A percentile compares a stretch with the other conserved stretches of the same genome.
These are phyloP conservation scores for Mycena alexandri DNA, from an alignment of 768 basidiomycete species.

Conservation along the genomic window DNA sequence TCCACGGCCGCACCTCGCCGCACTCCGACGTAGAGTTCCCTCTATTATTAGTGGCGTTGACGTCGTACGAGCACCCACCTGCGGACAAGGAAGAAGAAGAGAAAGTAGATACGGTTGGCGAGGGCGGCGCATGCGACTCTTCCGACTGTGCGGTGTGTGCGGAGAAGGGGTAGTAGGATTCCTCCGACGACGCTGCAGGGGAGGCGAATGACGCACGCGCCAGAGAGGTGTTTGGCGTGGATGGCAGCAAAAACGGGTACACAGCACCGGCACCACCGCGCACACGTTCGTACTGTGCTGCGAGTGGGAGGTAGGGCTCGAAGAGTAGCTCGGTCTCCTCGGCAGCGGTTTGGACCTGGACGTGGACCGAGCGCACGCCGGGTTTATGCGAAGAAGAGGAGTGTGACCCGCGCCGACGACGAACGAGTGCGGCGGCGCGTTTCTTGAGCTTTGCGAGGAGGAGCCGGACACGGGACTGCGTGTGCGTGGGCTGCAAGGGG, in stretches of 20 bases:
- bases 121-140: no score
- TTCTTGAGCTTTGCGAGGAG: conserved; percentile 25
- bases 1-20: neutral
- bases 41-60: neutral
- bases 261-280: neutral
- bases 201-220: neutral
- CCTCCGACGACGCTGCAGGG: neutral
- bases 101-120: conserved; percentile 5
- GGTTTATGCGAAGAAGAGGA: no score
- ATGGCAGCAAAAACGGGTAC: neutral
- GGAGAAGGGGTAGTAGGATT: neutral
- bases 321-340: neutral
- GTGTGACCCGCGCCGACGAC: no score
- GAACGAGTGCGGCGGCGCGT: no score
- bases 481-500: no score
- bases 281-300: conserved; percentile 2
- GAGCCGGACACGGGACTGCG: conserved; percentile 1
- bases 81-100: neutral
- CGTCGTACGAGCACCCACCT: neutral
- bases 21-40: no score
- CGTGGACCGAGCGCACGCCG: no score
- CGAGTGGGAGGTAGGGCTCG: conserved; percentile 5
- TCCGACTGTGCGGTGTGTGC: no score
- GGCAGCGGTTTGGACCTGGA: no score
- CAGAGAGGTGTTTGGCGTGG: neutral